Evolutionary conservation across 257 asterid genomes (phyloP).

Genomic region (Solanum virginianum): DNA sequence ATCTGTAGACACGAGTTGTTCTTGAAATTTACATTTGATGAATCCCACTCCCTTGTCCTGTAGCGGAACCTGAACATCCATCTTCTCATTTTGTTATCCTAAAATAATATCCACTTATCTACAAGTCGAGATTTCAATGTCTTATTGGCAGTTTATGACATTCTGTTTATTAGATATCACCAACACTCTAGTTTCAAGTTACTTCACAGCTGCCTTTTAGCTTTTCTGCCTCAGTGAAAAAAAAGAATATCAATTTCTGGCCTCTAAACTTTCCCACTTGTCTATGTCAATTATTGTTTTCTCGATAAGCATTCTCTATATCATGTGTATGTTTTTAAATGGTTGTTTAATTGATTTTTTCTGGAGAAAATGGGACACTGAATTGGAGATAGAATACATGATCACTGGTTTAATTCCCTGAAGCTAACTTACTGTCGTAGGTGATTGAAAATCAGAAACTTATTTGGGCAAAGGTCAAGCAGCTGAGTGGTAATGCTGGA

Average conservation of each 20-base stretch:
- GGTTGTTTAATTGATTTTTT: not conserved
- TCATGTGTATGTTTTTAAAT: not conserved
- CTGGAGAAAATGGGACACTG: not conserved
- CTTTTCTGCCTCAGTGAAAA: not conserved
- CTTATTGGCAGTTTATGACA: not conserved
- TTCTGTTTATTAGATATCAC: not conserved
- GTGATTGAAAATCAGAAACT: slow-evolving; percentile 12
- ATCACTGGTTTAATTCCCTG: not conserved
- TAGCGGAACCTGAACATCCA: not conserved
- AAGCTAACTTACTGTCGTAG: not conserved
- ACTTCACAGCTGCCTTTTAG: not conserved
- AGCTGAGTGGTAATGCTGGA: slow-evolving; percentile 10
- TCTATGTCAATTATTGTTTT: not conserved
- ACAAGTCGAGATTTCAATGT: not conserved
- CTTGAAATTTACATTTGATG: not conserved
- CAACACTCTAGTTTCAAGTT: not conserved
- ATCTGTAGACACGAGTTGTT: not conserved
- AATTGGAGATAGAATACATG: not conserved
- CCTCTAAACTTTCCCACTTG: not conserved
- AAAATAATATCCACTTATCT: not conserved
- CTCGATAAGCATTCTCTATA: not conserved
- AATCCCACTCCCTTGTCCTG: not conserved
- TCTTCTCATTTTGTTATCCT: not conserved
- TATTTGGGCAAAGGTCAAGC: slow-evolving; percentile 1
- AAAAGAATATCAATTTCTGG: not conserved